Percentiles rank a stretch among this genome's conserved stretches.
phyloP scores from a whole-genome alignment of 768 basidiomycete species.

The Rhodosporidiobolus sp. region DNA sequence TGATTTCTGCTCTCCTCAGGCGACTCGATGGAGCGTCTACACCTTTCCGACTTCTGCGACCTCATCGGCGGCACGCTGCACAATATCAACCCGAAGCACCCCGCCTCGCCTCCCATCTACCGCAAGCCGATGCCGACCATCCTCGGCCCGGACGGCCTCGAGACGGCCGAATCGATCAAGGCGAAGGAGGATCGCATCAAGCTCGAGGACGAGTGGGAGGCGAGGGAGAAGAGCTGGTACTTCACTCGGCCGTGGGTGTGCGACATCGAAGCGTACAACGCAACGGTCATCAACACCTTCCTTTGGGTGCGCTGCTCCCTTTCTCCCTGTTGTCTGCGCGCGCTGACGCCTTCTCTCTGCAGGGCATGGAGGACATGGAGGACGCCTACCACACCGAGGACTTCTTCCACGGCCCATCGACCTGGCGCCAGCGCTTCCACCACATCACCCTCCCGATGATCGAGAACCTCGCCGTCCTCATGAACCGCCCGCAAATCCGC shows the following conservation, averaged over 20 bases:
- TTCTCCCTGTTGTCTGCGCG: background rate
- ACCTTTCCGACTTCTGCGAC: constrained; percentile 36
- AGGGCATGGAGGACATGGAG: constrained; percentile 39
- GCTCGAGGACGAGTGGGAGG: constrained; percentile 35
- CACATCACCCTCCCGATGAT: constrained; percentile 35
- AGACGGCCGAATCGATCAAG: constrained; percentile 20
- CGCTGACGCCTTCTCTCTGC: background rate
- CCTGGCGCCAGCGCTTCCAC: constrained; percentile 36
- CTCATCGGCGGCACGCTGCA: constrained; percentile 30
- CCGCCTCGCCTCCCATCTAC: constrained; percentile 29
- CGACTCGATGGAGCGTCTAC: constrained; percentile 40
- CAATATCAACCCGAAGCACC: constrained; percentile 32
- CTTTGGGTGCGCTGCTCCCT: constrained; percentile 17
- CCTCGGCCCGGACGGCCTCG: constrained; percentile 15
- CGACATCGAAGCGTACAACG: constrained; percentile 32
- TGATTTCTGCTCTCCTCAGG: background rate
- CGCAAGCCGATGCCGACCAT: constrained; percentile 33
- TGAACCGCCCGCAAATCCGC: constrained; percentile 32
- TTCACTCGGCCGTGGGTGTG: constrained; percentile 35
- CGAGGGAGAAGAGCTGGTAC: constrained; percentile 24
- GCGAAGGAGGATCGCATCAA: constrained; percentile 4
- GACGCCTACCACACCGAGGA: constrained; percentile 27
- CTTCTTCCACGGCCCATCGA: constrained; percentile 39
- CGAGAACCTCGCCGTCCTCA: constrained; percentile 22
- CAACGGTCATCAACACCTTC: constrained; percentile 28